phyloP scores from a whole-genome alignment of 2,329 filamentous ascomycete genomes.

The Diaporthe nobilis region DNA sequence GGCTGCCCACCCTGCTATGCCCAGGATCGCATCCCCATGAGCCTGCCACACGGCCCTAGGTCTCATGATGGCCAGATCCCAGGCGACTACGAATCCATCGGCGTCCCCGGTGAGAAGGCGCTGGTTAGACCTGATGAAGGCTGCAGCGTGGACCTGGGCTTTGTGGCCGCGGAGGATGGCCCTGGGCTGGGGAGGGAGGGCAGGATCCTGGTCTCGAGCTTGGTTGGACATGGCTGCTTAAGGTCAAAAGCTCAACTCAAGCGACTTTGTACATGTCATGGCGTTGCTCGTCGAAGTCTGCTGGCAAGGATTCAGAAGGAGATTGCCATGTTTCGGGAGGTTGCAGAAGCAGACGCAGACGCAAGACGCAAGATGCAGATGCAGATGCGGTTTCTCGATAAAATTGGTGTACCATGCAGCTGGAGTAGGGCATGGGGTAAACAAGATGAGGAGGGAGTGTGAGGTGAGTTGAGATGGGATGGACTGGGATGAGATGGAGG shows the following conservation, averaged over 20 bases:
- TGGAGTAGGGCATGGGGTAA: not conserved
- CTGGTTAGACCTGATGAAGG: slow-evolving; percentile 80
- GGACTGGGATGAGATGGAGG: not conserved
- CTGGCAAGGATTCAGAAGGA: slow-evolving; percentile 33
- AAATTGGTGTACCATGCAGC: slow-evolving; percentile 10
- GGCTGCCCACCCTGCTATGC: slow-evolving; percentile 78
- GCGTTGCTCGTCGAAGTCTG: not conserved
- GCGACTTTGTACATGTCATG: slow-evolving; percentile 18
- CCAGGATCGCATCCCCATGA: slow-evolving; percentile 83
- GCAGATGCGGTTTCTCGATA: slow-evolving; percentile 23
- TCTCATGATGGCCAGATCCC: slow-evolving; percentile 87
- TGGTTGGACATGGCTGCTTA: slow-evolving; percentile 46
- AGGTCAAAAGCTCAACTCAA: slow-evolving; percentile 16
- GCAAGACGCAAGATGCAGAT: slow-evolving; percentile 6
- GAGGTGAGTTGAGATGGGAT: not conserved
- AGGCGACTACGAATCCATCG: slow-evolving; percentile 89
- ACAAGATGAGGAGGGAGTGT: not conserved
- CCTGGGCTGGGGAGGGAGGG: slow-evolving; percentile 60
- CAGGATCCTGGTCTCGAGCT: slow-evolving; percentile 19
- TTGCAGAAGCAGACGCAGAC: slow-evolving; percentile 2
- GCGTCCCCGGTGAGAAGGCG: slow-evolving; percentile 90
- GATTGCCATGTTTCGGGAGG: slow-evolving; percentile 41
- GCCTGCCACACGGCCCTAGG: slow-evolving; percentile 88
- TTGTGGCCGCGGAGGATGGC: slow-evolving; percentile 88
- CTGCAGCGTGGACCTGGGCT: slow-evolving; percentile 81